phyloP scores from a whole-genome alignment of 2,329 filamentous ascomycete genomes.

The Talaromyces sp. region DNA sequence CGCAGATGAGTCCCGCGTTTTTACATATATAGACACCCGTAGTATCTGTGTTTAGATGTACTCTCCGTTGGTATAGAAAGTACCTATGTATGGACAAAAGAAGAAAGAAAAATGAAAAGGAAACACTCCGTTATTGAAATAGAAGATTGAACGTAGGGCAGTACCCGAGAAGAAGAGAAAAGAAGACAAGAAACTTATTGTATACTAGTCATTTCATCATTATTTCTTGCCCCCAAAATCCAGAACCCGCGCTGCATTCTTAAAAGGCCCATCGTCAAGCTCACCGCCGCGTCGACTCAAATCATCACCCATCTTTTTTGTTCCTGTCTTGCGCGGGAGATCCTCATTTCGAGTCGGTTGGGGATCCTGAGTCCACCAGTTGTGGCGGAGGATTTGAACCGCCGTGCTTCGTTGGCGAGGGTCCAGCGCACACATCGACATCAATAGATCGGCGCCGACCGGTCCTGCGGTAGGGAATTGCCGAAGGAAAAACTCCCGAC shows the following conservation, averaged over 20 bases:
- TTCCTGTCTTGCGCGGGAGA: constrained; percentile 74
- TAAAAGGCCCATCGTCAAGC: constrained; percentile 64
- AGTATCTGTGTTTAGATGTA: too few relatives aligned
- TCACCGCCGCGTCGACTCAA: constrained; percentile 75
- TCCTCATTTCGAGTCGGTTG: constrained; percentile 80
- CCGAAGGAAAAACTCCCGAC: constrained; percentile 71
- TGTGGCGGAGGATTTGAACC: constrained; percentile 74
- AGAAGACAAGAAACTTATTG: not conserved
- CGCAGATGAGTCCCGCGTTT: too few relatives aligned
- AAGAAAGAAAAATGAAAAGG: not conserved
- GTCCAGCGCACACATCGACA: constrained; percentile 81
- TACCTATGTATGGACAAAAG: too few relatives aligned
- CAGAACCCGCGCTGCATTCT: constrained; percentile 80
- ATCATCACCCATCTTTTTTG: constrained; percentile 78
- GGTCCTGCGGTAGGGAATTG: constrained; percentile 80
- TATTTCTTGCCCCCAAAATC: constrained; percentile 64
- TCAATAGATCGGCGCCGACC: constrained; percentile 83
- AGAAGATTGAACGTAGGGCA: too few relatives aligned
- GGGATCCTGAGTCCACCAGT: constrained; percentile 84
- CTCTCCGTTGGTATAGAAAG: too few relatives aligned
- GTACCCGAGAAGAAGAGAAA: too few relatives aligned
- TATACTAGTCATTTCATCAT: constrained; percentile 5
- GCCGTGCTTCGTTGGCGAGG: constrained; percentile 83
- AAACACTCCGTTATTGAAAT: not conserved
- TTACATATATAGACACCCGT: too few relatives aligned